These are phyloP conservation scores for Sphagnum magellanicum DNA, from an alignment of 228 moss, liverwort and hornwort species.

Conservation along the genomic window DNA sequence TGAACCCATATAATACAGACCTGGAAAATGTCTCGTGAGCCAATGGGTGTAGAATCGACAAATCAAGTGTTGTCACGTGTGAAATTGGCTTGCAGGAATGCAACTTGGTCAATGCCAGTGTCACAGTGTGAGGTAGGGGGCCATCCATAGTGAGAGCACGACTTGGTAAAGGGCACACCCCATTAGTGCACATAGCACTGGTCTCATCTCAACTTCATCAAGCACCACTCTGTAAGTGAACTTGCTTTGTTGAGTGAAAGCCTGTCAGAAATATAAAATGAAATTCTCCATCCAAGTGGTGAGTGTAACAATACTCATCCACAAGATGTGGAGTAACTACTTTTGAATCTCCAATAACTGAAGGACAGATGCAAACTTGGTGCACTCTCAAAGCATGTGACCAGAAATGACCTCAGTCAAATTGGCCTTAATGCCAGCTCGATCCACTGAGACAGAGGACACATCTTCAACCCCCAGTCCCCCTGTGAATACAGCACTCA, in stretches of 20 bases:
- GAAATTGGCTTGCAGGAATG: constrained; percentile 78
- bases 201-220: constrained; percentile 94
- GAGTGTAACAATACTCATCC: too few relatives aligned
- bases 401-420: constrained; percentile 55
- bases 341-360: too few relatives aligned
- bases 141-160: constrained; percentile 73
- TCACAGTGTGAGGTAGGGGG: constrained; percentile 86
- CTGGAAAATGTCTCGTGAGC: constrained; percentile 77
- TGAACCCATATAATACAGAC: constrained; percentile 8
- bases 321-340: too few relatives aligned
- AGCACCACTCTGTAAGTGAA: constrained; percentile 83
- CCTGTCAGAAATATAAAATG: too few relatives aligned
- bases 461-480: constrained; percentile 82
- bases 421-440: constrained; percentile 84
- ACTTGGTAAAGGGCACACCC: constrained; percentile 72
- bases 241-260: constrained; percentile 80
- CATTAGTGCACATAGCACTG: constrained; percentile 77
- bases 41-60: constrained; percentile 81
- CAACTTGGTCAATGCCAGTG: constrained; percentile 75
- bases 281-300: too few relatives aligned
- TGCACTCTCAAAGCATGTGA: too few relatives aligned
- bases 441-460: constrained; percentile 89
- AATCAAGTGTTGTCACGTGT: constrained; percentile 85
- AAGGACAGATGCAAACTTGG: too few relatives aligned
- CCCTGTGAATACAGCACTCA: constrained; percentile 89